A percentile compares a stretch with the other conserved stretches of the same genome.
Evolutionary conservation across 225 moss, liverwort and hornwort species (phyloP).

Genomic region (Pseudoscleropodium purum): DNA sequence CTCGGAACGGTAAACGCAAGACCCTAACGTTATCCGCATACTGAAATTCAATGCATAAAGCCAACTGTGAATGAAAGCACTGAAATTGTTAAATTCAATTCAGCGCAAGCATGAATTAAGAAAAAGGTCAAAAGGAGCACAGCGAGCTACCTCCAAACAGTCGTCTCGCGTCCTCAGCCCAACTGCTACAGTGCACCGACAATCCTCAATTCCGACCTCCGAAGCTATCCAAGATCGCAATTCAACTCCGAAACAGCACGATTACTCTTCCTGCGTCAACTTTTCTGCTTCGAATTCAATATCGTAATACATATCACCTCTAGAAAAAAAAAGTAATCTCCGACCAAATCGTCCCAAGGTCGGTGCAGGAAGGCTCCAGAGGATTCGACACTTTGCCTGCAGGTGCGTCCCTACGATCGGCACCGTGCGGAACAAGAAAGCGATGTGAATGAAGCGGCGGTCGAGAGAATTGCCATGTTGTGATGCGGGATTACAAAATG

Average conservation of each 20-base stretch:
- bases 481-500: not conserved
- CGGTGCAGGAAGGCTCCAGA: slow-evolving; percentile 17
- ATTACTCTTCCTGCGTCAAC: not conserved
- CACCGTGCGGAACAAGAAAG: not conserved
- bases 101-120: not conserved
- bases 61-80: not conserved
- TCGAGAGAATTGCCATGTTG: not conserved
- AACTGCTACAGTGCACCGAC: not conserved
- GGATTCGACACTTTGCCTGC: not conserved
- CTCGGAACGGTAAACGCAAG: not conserved
- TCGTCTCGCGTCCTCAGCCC: not conserved
- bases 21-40: not conserved
- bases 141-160: slow-evolving; percentile 12
- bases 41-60: not conserved
- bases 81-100: not conserved
- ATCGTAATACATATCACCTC: not conserved
- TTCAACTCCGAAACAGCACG: not conserved
- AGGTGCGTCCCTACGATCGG: not conserved
- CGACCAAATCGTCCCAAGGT: not conserved
- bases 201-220: not conserved
- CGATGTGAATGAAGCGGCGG: not conserved
- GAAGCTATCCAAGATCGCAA: not conserved
- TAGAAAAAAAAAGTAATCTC: not conserved
- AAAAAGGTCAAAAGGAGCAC: not conserved
- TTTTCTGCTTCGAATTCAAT: not conserved